Conservation (phyloP, 2,329 filamentous ascomycete genomes). For the Laburnicola sp. region DNA sequence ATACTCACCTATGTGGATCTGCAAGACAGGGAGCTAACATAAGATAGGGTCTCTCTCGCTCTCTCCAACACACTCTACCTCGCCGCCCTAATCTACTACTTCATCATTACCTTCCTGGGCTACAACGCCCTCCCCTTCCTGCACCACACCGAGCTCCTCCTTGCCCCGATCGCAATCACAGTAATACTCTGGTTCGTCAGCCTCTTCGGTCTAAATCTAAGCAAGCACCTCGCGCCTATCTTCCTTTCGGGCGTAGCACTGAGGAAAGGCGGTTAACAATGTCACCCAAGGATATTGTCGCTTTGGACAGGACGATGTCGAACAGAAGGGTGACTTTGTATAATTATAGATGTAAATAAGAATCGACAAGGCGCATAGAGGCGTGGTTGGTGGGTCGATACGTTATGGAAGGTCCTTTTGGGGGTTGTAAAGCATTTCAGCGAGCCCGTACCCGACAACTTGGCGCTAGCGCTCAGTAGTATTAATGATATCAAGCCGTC, state of each 20-base stretch:
- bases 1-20: too few relatives aligned
- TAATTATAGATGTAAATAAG: constrained; percentile 3
- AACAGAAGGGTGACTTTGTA: neutral
- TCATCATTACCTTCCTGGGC: constrained; percentile 68
- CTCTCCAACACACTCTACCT: constrained; percentile 69
- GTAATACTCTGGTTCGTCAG: constrained; percentile 61
- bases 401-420: too few relatives aligned
- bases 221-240: constrained; percentile 55
- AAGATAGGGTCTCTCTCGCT: constrained; percentile 56
- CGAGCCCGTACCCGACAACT: too few relatives aligned
- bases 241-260: constrained; percentile 54
- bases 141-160: constrained; percentile 67
- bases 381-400: neutral
- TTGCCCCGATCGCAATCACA: constrained; percentile 64
- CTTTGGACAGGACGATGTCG: too few relatives aligned
- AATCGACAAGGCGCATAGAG: too few relatives aligned
- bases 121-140: constrained; percentile 71
- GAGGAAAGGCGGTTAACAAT: constrained; percentile 46
- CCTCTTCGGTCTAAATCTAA: constrained; percentile 56
- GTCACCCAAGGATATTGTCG: too few relatives aligned
- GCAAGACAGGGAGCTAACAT: neutral
- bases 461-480: too few relatives aligned
- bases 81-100: constrained; percentile 67
- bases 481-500: too few relatives aligned
- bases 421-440: too few relatives aligned